Evolutionary conservation across 2,329 filamentous ascomycete species (phyloP), one percentile per base, ranked within the genome.

Genomic region (Xylariaceae sp.): DNA sequence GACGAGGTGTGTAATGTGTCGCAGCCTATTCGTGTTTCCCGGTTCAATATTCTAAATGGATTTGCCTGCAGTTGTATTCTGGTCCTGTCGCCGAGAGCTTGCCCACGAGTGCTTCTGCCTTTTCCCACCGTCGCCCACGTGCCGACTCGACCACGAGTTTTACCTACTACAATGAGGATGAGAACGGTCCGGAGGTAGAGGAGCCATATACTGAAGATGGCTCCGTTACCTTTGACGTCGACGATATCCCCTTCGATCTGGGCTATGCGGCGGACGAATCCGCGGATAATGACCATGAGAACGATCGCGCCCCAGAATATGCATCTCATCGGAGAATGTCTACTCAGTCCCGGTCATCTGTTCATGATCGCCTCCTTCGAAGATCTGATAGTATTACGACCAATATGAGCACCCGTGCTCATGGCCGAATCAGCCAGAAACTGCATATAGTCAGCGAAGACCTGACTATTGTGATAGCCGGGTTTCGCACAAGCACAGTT

Each of bases 21-120:
- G 18, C 34, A 13, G 51, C 17, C 56, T 23, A 44, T 53, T 50
- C 60, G 23, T 15, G n/a, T 35, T 3, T 8, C 49, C 39, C 47
- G 62, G 54, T 50, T 35, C 42, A 48, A n/a, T 62, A 64, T 53
- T 64, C 68, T 64, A 69, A 62, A 44, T 57, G 55, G 59, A 52
- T 15, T 15, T 57, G 53, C 44, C 42, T 58, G 49, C 61, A 85
- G 82, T 83, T 96, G 52, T 99, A 93, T 75, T 88, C 93, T 23
- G 94, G 94, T 5, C 94, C 93, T 5, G 87, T 97, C 70, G 92
- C 92, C 57, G 94, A 99, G 77, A 97, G 92, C 71, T 84, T 99
- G n/a, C 94, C 94, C 1, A 94, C 90, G 9, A 97, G 92, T 71
- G 82, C 92, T 42, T 92, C 91, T n/a, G 89, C 91, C 37, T 99